Evolutionary conservation across 306 rosid species (phyloP).

Genomic region (Castanea mollissima): DNA sequence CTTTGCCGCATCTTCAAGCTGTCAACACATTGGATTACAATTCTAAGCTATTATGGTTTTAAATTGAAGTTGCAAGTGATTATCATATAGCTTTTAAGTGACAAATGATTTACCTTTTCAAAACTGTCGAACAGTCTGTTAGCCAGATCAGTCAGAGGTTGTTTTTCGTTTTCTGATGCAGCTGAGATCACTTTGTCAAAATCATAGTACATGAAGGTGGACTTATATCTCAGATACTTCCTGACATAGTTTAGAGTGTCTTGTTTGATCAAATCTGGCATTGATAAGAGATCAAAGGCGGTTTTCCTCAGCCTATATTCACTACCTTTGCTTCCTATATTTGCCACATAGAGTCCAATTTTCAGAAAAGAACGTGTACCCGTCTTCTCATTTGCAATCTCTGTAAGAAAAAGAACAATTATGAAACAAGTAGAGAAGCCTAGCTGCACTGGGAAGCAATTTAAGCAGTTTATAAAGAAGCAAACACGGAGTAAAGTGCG

Average conservation of each 20-base stretch:
- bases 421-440: not conserved
- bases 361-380: conserved; percentile 80
- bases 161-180: conserved; percentile 52
- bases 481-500: not conserved
- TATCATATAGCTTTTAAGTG: too few relatives aligned
- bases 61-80: not conserved
- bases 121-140: conserved; percentile 77
- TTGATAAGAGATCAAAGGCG: conserved; percentile 83
- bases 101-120: conserved; percentile 54
- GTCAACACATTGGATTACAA: conserved; percentile 17
- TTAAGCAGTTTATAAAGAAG: not conserved
- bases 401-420: conserved; percentile 34
- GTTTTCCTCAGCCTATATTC: conserved; percentile 63
- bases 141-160: conserved; percentile 66
- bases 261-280: conserved; percentile 74
- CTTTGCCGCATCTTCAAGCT: conserved; percentile 81
- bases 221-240: conserved; percentile 72
- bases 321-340: conserved; percentile 70
- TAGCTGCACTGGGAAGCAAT: not conserved
- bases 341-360: conserved; percentile 65
- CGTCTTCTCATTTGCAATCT: conserved; percentile 73
- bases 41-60: not conserved
- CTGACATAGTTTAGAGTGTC: conserved; percentile 78
- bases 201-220: conserved; percentile 83
- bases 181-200: conserved; percentile 85